These are phyloP conservation scores for Dendrobium huoshanense DNA, from an alignment of 106 monocot genomes.

Conservation along the genomic window DNA sequence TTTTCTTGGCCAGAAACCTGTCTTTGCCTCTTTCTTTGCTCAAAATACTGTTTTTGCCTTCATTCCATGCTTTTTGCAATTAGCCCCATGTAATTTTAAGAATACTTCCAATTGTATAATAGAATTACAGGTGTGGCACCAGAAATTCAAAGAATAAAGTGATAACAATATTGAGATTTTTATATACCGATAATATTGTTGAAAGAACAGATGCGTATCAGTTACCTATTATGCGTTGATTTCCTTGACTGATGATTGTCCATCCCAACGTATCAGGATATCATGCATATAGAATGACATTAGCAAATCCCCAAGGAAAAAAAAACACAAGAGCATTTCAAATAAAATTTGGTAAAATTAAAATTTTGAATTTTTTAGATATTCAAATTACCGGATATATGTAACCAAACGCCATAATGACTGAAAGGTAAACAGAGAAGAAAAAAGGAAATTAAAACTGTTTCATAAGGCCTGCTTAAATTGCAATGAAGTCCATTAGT, in stretches of 20 bases:
- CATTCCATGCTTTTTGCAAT: slow-evolving; percentile 7
- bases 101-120: not conserved
- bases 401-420: not conserved
- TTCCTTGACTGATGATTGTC: slow-evolving; percentile 49
- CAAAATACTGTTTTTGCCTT: slow-evolving; percentile 77
- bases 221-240: slow-evolving; percentile 50
- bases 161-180: not conserved
- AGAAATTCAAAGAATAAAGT: not conserved
- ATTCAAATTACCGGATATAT: not conserved
- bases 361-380: not conserved
- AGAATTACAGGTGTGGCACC: not conserved
- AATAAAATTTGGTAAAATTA: not conserved
- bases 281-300: not conserved
- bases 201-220: not conserved
- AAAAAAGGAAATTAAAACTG: not conserved
- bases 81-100: not conserved
- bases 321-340: not conserved
- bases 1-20: slow-evolving; percentile 21
- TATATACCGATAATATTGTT: not conserved
- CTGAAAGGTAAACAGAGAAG: not conserved
- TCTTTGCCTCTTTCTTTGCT: slow-evolving; percentile 55
- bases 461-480: not conserved
- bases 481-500: not conserved
- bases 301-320: slow-evolving; percentile 9
- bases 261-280: slow-evolving; percentile 12